A percentile compares a stretch with the other conserved stretches of the same genome.
Evolutionary conservation across 148 eudicot species (phyloP).

Genomic region (Rhododendron ferrugineum): DNA sequence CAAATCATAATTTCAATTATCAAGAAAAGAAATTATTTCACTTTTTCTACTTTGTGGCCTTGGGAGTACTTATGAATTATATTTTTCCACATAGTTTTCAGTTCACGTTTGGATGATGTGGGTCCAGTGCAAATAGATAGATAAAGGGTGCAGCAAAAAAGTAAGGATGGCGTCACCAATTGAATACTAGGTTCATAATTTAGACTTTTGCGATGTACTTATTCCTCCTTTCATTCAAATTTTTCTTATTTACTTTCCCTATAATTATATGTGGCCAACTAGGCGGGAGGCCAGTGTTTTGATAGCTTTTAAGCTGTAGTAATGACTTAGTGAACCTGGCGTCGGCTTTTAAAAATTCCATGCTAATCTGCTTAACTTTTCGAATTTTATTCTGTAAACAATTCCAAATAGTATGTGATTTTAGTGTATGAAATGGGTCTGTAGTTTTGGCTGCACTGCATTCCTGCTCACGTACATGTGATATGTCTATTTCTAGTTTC

Average conservation of each 20-base stretch:
- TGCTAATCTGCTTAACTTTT: not conserved
- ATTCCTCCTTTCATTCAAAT: not conserved
- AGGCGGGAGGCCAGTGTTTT: not conserved
- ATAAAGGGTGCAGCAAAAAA: not conserved
- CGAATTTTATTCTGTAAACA: not conserved
- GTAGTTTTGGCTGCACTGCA: not conserved
- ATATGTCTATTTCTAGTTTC: not conserved
- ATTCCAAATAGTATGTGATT: not conserved
- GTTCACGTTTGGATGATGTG: slow-evolving; percentile 1
- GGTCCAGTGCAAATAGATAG: slow-evolving; percentile 1
- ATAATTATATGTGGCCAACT: not conserved
- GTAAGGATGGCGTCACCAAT: not conserved
- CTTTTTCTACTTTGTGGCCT: not conserved
- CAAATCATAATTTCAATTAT: not conserved
- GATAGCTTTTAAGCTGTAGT: not conserved
- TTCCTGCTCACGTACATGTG: not conserved
- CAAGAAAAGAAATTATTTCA: not conserved
- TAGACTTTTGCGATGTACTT: not conserved
- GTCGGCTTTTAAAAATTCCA: not conserved
- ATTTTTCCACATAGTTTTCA: slow-evolving; percentile 1
- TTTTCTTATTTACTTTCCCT: not conserved
- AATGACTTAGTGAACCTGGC: not conserved
- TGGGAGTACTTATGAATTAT: not conserved
- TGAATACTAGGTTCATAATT: not conserved
- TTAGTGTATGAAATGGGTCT: not conserved